Conservation (phyloP, 164 flowering plant species). For the Tinospora cordifolia region DNA sequence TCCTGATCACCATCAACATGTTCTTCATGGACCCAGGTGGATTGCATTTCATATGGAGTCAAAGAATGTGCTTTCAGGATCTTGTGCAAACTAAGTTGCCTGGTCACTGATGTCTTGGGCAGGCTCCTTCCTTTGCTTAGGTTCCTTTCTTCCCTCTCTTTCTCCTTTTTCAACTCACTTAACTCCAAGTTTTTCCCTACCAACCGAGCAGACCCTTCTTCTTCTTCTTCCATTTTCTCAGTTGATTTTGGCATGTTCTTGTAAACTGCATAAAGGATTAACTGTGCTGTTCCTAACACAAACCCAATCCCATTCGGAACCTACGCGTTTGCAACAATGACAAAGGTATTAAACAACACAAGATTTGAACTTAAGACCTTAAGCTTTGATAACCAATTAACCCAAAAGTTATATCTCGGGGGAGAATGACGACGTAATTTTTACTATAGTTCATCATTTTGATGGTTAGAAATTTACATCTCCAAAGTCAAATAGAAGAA, state of each 20-base stretch:
- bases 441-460: too few species aligned
- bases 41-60: conserved; percentile 13
- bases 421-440: too few species aligned
- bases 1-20: neutral
- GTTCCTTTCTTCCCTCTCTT: conserved; percentile 12
- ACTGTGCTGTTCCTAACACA: conserved; percentile 39
- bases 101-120: conserved; percentile 20
- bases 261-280: conserved; percentile 26
- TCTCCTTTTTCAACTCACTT: conserved; percentile 4
- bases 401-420: too few species aligned
- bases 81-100: conserved; percentile 25
- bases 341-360: too few species aligned
- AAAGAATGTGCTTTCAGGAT: conserved; percentile 29
- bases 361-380: too few species aligned
- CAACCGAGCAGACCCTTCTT: conserved; percentile 28
- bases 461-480: too few species aligned
- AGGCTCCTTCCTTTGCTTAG: conserved; percentile 36
- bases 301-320: conserved; percentile 67
- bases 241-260: conserved; percentile 17
- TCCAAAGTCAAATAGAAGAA: too few species aligned
- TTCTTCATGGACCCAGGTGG: conserved; percentile 6
- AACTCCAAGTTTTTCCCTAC: conserved; percentile 18
- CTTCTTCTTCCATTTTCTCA: conserved; percentile 22
- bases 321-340: conserved; percentile 16
- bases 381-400: too few species aligned